Base-by-base conservation (phyloP, 768 basidiomycete genomes). In the Paxillus involutus region DNA sequence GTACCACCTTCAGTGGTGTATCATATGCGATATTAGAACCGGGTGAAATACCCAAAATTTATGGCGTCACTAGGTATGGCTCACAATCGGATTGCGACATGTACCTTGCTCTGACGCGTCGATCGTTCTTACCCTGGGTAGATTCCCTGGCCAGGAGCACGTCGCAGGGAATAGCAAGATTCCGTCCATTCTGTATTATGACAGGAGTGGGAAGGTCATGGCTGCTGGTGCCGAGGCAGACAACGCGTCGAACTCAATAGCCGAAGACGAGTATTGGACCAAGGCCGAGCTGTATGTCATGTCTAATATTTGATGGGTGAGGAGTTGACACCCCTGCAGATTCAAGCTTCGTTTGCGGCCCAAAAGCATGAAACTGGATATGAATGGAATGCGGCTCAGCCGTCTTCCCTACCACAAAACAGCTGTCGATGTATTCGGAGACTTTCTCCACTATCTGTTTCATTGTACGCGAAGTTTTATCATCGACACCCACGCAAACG, bases 121-220 rank as follows among this genome's bases (percentile, higher is more conserved):
- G 48, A 6, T 47, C 33, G 57, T 60, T 53, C 62, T 56, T 56
- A 50, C 60, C 51, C 56, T 50, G 58, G 57, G 24, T 57, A 90
- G 89, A 53, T 91, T 90, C 53, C 89, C 89, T 9, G 89, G 89
- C 16, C 89, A 91, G 70, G 89, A 91, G 70, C 88, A 91, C 77
- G 87, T 89, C 45, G 88, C 85, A 13, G 89, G 89, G 37, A 91
- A 90, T 67, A 85, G 86, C 53, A 91, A 91, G 73, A 91, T 91
- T 62, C 89, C 89, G 37, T 84, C 89, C 21, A 68, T 87, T 24
- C 80, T 91, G 70, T 91, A 83, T 65, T 91, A 91, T 60, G 86
- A 91, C 62, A 75, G 71, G 58, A 66, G 76, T 44, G 89, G 89
- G 6, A 75, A 69, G 56, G 78, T 90, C 76, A 82, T 80, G 71